phyloP scores from a whole-genome alignment of 1,284 basidiomycete species.

The Melampsora americana region DNA sequence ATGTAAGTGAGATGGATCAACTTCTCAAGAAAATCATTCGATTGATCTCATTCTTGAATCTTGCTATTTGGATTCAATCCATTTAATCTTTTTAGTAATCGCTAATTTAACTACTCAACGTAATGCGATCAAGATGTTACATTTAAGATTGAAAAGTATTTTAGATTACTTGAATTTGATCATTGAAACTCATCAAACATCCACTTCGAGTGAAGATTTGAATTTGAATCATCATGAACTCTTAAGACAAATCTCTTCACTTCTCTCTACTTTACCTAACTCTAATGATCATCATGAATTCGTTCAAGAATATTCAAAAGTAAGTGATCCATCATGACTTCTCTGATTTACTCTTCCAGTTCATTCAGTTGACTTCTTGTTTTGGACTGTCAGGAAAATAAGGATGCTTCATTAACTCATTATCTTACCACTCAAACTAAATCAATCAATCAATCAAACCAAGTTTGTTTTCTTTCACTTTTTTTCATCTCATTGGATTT shows the following conservation, averaged over 20 bases:
- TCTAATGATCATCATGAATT: conserved; percentile 75
- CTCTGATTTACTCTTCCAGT: too few species aligned
- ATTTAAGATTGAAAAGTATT: conserved; percentile 79
- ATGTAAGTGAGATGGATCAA: conserved; percentile 49
- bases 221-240: conserved; percentile 68
- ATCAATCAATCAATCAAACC: conserved; percentile 78
- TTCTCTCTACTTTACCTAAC: conserved; percentile 74
- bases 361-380: neutral
- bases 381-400: conserved; percentile 69
- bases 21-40: neutral
- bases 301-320: conserved; percentile 77
- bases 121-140: conserved; percentile 91
- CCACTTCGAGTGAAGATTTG: conserved; percentile 58
- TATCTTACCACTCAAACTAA: conserved; percentile 84
- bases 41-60: too few species aligned
- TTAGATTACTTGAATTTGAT: conserved; percentile 75
- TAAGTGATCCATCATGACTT: too few species aligned
- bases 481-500: neutral
- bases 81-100: too few species aligned
- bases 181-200: conserved; percentile 56
- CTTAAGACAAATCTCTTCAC: conserved; percentile 76
- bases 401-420: conserved; percentile 86
- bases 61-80: too few species aligned
- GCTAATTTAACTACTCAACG: conserved; percentile 84
- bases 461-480: conserved; percentile 59